Percentiles rank a stretch among this genome's conserved stretches.
Evolutionary conservation across 78 protist genomes (phyloP).

Genomic region (Anaeramoeba flamelloides): DNA sequence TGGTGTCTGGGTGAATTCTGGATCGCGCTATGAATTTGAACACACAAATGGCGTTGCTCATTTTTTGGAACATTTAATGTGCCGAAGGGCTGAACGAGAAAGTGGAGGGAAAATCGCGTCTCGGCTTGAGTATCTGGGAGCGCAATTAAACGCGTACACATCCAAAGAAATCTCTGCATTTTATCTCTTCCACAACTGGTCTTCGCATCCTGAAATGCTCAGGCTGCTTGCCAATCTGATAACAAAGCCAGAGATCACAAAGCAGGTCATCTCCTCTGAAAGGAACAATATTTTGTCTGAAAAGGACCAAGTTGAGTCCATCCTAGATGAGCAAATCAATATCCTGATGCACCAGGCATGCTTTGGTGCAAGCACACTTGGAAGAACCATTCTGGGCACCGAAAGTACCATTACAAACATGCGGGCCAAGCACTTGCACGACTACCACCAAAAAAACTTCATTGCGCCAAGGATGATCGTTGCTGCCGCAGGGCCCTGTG

Average conservation of each 20-base stretch:
- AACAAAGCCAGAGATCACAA: no score
- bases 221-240: no score
- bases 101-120: not conserved
- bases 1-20: constrained; percentile 83
- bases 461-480: constrained; percentile 73
- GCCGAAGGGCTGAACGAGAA: not conserved
- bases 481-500: constrained; percentile 70
- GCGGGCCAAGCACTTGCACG: constrained; percentile 36
- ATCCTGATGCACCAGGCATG: constrained; percentile 74
- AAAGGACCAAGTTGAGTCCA: constrained; percentile 43
- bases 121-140: constrained; percentile 75
- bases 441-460: constrained; percentile 48
- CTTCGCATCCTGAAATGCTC: no score
- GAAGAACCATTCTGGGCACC: constrained; percentile 79
- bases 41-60: constrained; percentile 89
- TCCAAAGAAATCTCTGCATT: constrained; percentile 82
- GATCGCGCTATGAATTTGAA: constrained; percentile 72
- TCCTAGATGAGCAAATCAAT: constrained; percentile 49
- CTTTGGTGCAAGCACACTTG: constrained; percentile 59
- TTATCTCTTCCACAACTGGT: no score
- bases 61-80: constrained; percentile 91
- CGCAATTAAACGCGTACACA: constrained; percentile 86
- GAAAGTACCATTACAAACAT: constrained; percentile 51
- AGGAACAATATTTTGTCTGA: constrained; percentile 65
- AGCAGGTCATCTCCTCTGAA: constrained; percentile 50